Conservation (phyloP, 2,329 filamentous ascomycete genomes). For the Ilyonectria sp. region DNA sequence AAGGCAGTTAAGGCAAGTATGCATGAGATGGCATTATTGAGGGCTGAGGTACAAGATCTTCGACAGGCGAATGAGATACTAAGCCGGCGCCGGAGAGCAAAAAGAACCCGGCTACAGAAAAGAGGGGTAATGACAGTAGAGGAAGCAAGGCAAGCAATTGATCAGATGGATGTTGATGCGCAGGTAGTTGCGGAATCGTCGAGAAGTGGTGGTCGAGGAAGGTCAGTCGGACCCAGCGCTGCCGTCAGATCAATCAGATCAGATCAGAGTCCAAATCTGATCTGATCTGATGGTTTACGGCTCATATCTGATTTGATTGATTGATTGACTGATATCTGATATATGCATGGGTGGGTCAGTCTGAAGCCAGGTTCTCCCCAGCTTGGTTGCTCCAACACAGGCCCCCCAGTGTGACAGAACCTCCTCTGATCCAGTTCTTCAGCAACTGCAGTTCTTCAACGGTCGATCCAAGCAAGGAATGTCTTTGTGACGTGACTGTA, state of each 20-base stretch:
- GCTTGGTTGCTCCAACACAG: constrained; percentile 1
- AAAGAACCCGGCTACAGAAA: no score
- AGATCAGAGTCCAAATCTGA: constrained; percentile 25
- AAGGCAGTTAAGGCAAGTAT: no score
- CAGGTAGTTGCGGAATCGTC: no score
- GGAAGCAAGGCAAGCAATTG: no score
- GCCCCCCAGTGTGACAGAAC: constrained; percentile 4
- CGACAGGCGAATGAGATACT: no score
- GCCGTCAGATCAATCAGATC: constrained; percentile 29
- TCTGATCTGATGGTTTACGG: constrained; percentile 19
- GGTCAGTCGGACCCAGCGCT: not conserved
- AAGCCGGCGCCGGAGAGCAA: no score
- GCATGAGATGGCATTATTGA: no score
- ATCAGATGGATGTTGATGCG: no score
- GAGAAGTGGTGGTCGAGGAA: no score
- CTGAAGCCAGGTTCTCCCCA: constrained; percentile 12
- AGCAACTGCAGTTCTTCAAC: constrained; percentile 8
- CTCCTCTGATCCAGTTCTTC: constrained; percentile 5
- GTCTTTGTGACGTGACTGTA: constrained; percentile 15
- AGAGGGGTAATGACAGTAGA: no score
- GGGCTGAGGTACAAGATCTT: no score
- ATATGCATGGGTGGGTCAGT: constrained; percentile 13
- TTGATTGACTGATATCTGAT: constrained; percentile 26
- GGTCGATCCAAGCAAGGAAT: constrained; percentile 12
- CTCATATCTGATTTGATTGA: constrained; percentile 25